phyloP scores from a whole-genome alignment of 2,329 filamentous ascomycete genomes.

The Capronia americana region DNA sequence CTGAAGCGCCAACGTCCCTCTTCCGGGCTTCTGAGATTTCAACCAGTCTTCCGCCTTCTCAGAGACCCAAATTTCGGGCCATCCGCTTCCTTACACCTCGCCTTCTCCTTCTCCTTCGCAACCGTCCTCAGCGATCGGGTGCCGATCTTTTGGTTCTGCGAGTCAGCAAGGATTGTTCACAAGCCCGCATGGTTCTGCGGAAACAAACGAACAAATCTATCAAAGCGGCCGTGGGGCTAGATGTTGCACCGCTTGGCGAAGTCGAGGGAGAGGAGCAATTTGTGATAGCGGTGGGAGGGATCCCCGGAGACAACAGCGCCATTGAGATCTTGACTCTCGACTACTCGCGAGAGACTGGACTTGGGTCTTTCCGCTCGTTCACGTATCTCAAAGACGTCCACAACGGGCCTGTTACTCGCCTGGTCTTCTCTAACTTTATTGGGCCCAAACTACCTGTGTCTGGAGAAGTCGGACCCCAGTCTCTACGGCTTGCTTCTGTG shows the following conservation, averaged over 20 bases:
- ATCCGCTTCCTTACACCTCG: constrained; percentile 53
- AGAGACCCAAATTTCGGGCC: constrained; percentile 55
- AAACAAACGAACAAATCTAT: constrained; percentile 71
- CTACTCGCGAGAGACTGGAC: constrained; percentile 57
- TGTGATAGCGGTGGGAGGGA: constrained; percentile 78
- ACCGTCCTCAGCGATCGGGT: constrained; percentile 53
- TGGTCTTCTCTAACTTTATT: constrained; percentile 58
- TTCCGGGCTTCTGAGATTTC: constrained; percentile 35
- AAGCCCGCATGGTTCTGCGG: constrained; percentile 51
- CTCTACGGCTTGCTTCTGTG: constrained; percentile 79
- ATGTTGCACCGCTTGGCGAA: constrained; percentile 72
- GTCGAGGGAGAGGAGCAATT: constrained; percentile 73
- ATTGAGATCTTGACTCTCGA: constrained; percentile 80
- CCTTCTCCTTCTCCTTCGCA: constrained; percentile 62
- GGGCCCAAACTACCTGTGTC: constrained; percentile 58
- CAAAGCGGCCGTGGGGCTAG: constrained; percentile 77
- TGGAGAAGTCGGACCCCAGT: constrained; percentile 59
- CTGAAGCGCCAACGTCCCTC: constrained; percentile 39
- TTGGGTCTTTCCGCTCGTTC: constrained; percentile 58
- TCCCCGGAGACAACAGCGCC: constrained; percentile 67
- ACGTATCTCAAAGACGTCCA: constrained; percentile 63
- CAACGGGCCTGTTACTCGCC: constrained; percentile 64
- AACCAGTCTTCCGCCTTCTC: constrained; percentile 37
- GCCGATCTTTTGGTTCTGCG: constrained; percentile 47
- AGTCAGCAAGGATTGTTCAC: constrained; percentile 31